phyloP scores from a whole-genome alignment of 1,284 basidiomycete species.

The Limonomyces culmigenus region DNA sequence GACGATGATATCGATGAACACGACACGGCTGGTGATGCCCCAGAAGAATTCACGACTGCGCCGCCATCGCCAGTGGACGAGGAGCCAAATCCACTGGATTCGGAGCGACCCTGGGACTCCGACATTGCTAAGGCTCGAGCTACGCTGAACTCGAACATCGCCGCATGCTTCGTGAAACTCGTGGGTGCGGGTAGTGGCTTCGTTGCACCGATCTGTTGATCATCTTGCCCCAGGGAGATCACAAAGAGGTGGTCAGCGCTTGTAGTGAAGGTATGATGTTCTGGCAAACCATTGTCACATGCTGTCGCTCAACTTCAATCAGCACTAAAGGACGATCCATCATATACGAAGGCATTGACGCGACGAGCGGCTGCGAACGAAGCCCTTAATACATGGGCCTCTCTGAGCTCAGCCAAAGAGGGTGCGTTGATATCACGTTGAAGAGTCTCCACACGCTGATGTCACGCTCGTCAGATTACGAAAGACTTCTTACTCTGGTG shows the following conservation, averaged over 20 bases:
- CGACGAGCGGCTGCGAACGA: slow-evolving; percentile 79
- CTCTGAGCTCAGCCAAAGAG: slow-evolving; percentile 68
- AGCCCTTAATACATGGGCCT: slow-evolving; percentile 65
- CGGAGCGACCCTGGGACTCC: slow-evolving; percentile 17
- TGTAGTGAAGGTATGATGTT: slow-evolving; percentile 62
- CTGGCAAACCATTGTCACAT: slow-evolving; percentile 2
- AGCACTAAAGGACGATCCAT: slow-evolving; percentile 78
- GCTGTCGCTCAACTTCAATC: slow-evolving; percentile 5
- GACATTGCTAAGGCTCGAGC: slow-evolving; percentile 42
- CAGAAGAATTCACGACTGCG: slow-evolving; percentile 4
- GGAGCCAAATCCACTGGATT: slow-evolving; percentile 8
- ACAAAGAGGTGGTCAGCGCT: slow-evolving; percentile 58
- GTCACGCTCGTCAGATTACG: slow-evolving; percentile 60
- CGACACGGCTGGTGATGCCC: slow-evolving; percentile 1
- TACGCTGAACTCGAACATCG: slow-evolving; percentile 64
- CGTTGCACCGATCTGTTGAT: background rate
- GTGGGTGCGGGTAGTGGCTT: slow-evolving; percentile 21
- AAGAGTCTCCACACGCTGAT: background rate
- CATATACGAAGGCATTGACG: slow-evolving; percentile 79
- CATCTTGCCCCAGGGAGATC: slow-evolving; percentile 34
- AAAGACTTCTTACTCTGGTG: slow-evolving; percentile 43
- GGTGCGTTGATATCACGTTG: too few species aligned
- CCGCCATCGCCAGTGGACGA: slow-evolving; percentile 4
- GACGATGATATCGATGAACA: slow-evolving; percentile 2
- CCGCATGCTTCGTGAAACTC: slow-evolving; percentile 62